phyloP scores from a whole-genome alignment of 352 stramenopile species.

The Globisporangium splendens region DNA sequence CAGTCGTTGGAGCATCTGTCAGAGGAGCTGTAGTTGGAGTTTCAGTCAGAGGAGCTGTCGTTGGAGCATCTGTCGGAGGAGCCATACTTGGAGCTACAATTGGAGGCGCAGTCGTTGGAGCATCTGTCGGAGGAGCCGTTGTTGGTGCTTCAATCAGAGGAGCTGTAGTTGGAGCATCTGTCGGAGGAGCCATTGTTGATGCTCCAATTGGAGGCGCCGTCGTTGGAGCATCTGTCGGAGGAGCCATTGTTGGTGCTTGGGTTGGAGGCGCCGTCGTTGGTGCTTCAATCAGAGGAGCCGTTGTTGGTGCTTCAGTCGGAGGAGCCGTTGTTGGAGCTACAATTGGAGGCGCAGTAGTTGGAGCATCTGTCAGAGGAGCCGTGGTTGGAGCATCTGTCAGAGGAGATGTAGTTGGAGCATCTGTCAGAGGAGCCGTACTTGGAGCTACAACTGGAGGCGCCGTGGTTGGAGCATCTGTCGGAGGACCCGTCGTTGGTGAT shows the following conservation, averaged over 20 bases:
- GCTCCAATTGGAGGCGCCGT: neutral
- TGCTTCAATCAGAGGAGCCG: neutral
- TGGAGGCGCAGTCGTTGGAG: conserved; percentile 1
- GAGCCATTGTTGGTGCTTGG: neutral
- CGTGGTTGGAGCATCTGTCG: conserved; percentile 4
- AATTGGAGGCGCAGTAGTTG: neutral
- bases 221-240: conserved; percentile 6
- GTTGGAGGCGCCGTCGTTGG: neutral
- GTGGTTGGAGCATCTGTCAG: neutral
- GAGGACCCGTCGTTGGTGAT: conserved; percentile 1
- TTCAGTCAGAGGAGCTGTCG: neutral
- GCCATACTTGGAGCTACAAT: neutral
- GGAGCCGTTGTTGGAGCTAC: neutral
- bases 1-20: neutral
- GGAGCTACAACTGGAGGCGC: neutral
- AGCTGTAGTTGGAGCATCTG: conserved; percentile 6
- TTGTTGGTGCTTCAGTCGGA: conserved; percentile 2
- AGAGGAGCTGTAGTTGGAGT: conserved; percentile 4
- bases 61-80: neutral
- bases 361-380: neutral
- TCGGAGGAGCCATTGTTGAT: conserved; percentile 1
- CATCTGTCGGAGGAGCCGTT: conserved; percentile 5
- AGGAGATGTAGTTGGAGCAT: neutral
- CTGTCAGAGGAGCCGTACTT: neutral
- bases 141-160: neutral